Conservation (phyloP, 371 early-diverging fungal genomes). For the Haplosporangium sp. region DNA sequence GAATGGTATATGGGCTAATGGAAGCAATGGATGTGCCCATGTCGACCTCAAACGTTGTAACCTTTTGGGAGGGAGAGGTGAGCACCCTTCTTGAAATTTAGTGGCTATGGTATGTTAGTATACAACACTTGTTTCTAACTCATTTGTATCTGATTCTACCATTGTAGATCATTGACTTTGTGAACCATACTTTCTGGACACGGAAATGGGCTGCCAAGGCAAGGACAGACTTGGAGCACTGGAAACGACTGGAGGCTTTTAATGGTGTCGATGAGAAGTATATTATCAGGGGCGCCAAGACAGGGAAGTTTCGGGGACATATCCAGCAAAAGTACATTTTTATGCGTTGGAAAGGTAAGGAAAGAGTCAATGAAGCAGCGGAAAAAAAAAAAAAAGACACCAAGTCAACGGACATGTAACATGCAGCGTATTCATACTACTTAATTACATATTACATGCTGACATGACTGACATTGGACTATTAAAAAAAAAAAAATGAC, state of each 20-base stretch:
- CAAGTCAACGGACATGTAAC: no score
- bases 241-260: conserved; percentile 62
- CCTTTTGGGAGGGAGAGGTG: conserved; percentile 70
- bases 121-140: no score
- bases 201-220: conserved; percentile 60
- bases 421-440: no score
- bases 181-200: conserved; percentile 61
- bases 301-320: conserved; percentile 53
- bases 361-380: background rate
- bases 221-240: conserved; percentile 60
- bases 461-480: background rate
- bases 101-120: no score
- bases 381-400: no score
- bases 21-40: conserved; percentile 65
- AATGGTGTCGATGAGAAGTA: conserved; percentile 45
- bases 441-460: no score
- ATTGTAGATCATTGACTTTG: conserved; percentile 61
- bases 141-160: background rate
- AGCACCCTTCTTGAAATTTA: background rate
- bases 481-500: background rate
- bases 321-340: conserved; percentile 59
- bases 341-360: conserved; percentile 72
- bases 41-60: conserved; percentile 59
- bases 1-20: conserved; percentile 63
- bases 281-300: conserved; percentile 52